Evolutionary conservation across 108 stramenopile species (phyloP), one percentile per base, ranked within the genome.

Genomic region (Stephanodiscus triporus): DNA sequence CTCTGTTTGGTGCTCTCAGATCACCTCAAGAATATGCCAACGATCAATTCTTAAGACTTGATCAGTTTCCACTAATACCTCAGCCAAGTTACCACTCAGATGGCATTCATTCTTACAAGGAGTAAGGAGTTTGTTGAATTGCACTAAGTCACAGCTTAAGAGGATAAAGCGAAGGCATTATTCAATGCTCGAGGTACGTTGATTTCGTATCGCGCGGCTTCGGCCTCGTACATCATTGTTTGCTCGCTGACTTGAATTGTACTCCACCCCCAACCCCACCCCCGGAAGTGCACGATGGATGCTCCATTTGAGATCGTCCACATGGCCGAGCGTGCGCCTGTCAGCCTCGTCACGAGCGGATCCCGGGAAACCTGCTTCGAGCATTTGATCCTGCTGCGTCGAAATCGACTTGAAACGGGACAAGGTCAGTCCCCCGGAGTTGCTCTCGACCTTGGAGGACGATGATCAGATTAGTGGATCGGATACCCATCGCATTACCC

Each of bases 261-360:
- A 59, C 22, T n/a, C n/a, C n/a, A n/a, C n/a, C n/a, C n/a, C n/a
- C n/a, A n/a, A n/a, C n/a, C n/a, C n/a, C n/a, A n/a, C n/a, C n/a
- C n/a, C n/a, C n/a, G n/a, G 14, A 40, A 78, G 76, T 85, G 81
- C 80, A 71, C 78, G 10, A 23, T 36, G 13, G 72, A 82, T 59
- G 76, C 78, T 9, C 78, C 75, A 48, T 85, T 77, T 48, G 84
- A 85, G 55, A 76, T 82, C 40, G 78, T 83, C 6, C 84, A 85
- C 61, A 82, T 81, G 26, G 78, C 81, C 0, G 84, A 85, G 63
- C 75, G 78, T 43, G 84, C 81, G 27, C 74, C 83, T 19, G 77
- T 75, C 24, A 85, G 83, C 58, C 58, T 85, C n/a, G 73, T 74
- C 76, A 53, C 45, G 8, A 54, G 48, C 63, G 30, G 63, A 81